Percentiles rank a stretch among this genome's conserved stretches.
phyloP scores from a whole-genome alignment of 768 basidiomycete species.

The Suillus spraguei region DNA sequence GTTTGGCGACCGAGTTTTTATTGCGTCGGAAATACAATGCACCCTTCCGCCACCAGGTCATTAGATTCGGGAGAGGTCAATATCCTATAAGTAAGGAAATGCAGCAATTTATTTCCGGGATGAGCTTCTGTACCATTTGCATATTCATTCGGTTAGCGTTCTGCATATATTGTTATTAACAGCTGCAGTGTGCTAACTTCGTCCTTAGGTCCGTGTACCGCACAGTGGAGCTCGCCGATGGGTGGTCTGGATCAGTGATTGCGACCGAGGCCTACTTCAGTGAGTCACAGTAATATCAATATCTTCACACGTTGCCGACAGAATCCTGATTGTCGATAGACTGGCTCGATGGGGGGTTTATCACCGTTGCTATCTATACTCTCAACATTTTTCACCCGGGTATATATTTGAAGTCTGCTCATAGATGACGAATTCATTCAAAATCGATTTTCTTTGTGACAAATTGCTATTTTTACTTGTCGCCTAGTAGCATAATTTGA shows the following conservation, averaged over 20 bases:
- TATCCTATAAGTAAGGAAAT: constrained; percentile 14
- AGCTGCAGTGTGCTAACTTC: not conserved
- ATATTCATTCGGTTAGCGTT: constrained; percentile 48
- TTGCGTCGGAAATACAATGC: constrained; percentile 40
- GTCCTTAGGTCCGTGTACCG: constrained; percentile 16
- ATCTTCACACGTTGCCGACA: not conserved
- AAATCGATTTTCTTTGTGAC: not conserved
- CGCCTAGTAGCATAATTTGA: no score
- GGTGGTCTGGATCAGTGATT: constrained; percentile 52
- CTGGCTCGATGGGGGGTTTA: constrained; percentile 51
- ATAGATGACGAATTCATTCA: not conserved
- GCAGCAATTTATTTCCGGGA: constrained; percentile 36
- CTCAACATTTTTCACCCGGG: constrained; percentile 51
- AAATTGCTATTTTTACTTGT: no score
- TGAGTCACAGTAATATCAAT: constrained; percentile 30
- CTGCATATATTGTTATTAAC: not conserved
- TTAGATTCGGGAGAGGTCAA: constrained; percentile 3
- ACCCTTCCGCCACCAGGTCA: constrained; percentile 31
- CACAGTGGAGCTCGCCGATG: constrained; percentile 16
- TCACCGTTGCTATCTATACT: constrained; percentile 46
- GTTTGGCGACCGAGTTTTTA: constrained; percentile 50
- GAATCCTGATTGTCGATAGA: constrained; percentile 32
- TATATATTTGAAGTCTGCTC: constrained; percentile 29
- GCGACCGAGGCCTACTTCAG: constrained; percentile 50
- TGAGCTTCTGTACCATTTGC: constrained; percentile 42